Evolutionary conservation across 805 yeast species (phyloP).

Genomic region (Metschnikowia lachancei): DNA sequence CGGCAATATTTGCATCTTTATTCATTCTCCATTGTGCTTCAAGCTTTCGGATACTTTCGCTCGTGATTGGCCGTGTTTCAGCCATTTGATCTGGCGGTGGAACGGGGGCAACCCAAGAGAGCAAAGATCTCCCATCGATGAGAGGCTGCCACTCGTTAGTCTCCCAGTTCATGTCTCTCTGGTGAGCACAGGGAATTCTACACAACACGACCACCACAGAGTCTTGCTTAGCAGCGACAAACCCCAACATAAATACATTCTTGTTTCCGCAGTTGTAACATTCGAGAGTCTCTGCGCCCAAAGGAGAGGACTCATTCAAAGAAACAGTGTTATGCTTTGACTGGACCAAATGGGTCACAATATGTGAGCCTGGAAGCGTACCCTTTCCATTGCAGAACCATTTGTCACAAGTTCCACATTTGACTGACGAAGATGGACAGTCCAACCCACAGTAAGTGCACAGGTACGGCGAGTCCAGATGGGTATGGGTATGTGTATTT

Average conservation of each 20-base stretch:
- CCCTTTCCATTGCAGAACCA: conserved; percentile 88
- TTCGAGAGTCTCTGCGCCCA: conserved; percentile 85
- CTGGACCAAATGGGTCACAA: conserved; percentile 78
- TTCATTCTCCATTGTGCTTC: conserved; percentile 82
- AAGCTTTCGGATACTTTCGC: conserved; percentile 63
- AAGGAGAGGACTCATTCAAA: conserved; percentile 73
- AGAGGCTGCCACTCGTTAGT: conserved; percentile 83
- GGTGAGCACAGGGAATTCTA: conserved; percentile 82
- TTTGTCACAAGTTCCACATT: conserved; percentile 71
- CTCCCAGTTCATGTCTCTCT: conserved; percentile 79
- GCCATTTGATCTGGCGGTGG: conserved; percentile 65
- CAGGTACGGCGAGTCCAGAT: background rate
- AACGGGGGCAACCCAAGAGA: conserved; percentile 75
- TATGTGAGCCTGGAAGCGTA: conserved; percentile 64
- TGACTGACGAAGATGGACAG: conserved; percentile 60
- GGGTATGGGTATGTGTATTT: background rate
- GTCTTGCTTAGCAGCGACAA: conserved; percentile 81
- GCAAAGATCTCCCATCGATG: conserved; percentile 72
- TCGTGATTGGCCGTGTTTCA: conserved; percentile 54
- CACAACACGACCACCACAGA: conserved; percentile 84
- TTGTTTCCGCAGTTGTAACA: conserved; percentile 87
- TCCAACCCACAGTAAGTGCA: conserved; percentile 76
- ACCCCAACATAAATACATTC: conserved; percentile 77
- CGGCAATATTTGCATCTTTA: conserved; percentile 67
- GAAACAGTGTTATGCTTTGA: conserved; percentile 73